Evolutionary conservation across 2,329 filamentous ascomycete genomes (phyloP).

Genomic region (Ophiosphaerella herpotricha): DNA sequence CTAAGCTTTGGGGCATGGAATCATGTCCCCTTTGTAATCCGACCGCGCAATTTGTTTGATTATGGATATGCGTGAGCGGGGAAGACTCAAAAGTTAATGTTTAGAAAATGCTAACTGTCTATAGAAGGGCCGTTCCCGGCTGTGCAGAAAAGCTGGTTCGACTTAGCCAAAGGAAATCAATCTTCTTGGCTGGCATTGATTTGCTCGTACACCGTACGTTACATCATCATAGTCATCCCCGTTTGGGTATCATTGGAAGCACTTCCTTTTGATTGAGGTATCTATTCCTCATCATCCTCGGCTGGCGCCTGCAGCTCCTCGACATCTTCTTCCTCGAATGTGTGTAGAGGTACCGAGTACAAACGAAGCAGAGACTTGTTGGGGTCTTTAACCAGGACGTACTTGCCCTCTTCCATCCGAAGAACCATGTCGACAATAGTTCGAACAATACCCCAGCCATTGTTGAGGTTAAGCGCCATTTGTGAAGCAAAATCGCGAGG

Average conservation of each 20-base stretch:
- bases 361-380: constrained; percentile 95
- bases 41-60: too few relatives aligned
- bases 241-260: constrained; percentile 26
- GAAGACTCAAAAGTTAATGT: too few relatives aligned
- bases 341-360: constrained; percentile 85
- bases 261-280: neutral
- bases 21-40: too few relatives aligned
- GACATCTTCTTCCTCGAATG: constrained; percentile 88
- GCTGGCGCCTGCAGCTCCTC: constrained; percentile 67
- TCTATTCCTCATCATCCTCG: constrained; percentile 61
- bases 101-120: too few relatives aligned
- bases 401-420: constrained; percentile 78
- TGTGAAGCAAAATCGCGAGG: constrained; percentile 94
- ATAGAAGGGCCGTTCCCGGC: too few relatives aligned
- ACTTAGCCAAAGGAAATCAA: neutral
- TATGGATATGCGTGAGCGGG: too few relatives aligned
- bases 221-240: constrained; percentile 22
- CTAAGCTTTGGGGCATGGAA: too few relatives aligned
- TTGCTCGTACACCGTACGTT: constrained; percentile 25
- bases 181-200: neutral
- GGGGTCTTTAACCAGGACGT: constrained; percentile 81
- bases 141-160: neutral
- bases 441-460: constrained; percentile 98
- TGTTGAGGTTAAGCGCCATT: constrained; percentile 96
- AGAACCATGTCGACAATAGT: constrained; percentile 96